phyloP scores from a whole-genome alignment of 129 eudicot genomes.

The Centrapalus pauciflorus region DNA sequence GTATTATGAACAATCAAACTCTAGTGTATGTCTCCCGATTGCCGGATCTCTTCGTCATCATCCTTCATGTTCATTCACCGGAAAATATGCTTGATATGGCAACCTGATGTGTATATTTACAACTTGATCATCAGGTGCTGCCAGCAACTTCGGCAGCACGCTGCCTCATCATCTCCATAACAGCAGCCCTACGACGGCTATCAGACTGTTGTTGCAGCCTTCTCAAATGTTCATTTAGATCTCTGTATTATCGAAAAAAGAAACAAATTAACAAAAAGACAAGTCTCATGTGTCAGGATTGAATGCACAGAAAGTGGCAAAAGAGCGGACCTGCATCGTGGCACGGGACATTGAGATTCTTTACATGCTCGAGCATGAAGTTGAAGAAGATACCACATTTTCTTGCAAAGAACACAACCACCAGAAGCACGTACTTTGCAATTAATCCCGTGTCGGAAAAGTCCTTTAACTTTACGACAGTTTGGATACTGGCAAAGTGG shows the following conservation, averaged over 20 bases:
- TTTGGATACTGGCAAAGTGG: slow-evolving; percentile 75
- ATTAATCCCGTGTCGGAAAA: slow-evolving; percentile 78
- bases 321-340: slow-evolving; percentile 76
- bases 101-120: slow-evolving; percentile 21
- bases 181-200: slow-evolving; percentile 87
- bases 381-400: slow-evolving; percentile 93
- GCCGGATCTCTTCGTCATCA: background rate
- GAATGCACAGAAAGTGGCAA: background rate
- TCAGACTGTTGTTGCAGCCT: slow-evolving; percentile 83
- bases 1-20: background rate
- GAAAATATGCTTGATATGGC: slow-evolving; percentile 1
- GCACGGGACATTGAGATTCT: slow-evolving; percentile 75
- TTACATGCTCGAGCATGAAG: slow-evolving; percentile 95
- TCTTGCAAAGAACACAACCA: slow-evolving; percentile 86
- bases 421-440: slow-evolving; percentile 79
- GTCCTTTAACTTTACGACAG: slow-evolving; percentile 93
- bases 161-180: slow-evolving; percentile 96
- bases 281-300: background rate
- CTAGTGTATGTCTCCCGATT: background rate
- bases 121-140: slow-evolving; percentile 26
- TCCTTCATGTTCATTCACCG: slow-evolving; percentile 3
- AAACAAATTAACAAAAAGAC: background rate
- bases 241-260: slow-evolving; percentile 43
- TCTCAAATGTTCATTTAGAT: slow-evolving; percentile 66
- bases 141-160: slow-evolving; percentile 88